Base-by-base conservation (phyloP, 2,329 filamentous ascomycete genomes). In the Aaosphaeria pasadenensis region DNA sequence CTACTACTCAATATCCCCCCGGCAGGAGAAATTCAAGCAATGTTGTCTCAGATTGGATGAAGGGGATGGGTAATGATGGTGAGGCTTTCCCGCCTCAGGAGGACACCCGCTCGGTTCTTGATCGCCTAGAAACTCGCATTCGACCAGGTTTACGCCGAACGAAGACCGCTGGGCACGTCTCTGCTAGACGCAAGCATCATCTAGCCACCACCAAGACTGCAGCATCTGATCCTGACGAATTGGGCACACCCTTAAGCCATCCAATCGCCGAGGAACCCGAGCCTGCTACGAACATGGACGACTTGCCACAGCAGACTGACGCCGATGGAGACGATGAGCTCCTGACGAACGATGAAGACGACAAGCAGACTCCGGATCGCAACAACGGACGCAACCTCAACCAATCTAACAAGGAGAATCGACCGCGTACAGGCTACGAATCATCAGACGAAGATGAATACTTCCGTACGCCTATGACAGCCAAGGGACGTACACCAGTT, bases 31-130 rank as follows among this genome's bases (percentile, higher is more conserved):
- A 91, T 65, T 89, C 87, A 1, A 87, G 87, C 55, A 91, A 86
- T 50, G 88, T 89, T 0, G 91, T 96, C 44, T 85, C 87, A 30
- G 86, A 88, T 57, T 96, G 91, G 91, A 96, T 96, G 88, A 88
- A 91, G 50, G 73, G 71, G 17, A 79, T 84, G 60, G 80, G 78
- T 17, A 67, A 77, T 66, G 78, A 80, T 38, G 78, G 76, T 32
- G 75, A 75, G 43, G 74, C 77, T 28, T 76, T 73, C 49, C 79
- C 82, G 11, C 83, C 83, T 6, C 74, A 80, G 51, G 84, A 86
- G 58, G 78, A 86, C 57, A 78, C 84, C 47, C 76, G 75, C 7
- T 80, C 78, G 3, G 73, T 83, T 7, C 72, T 85, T 2, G 81
- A 84, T 56, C 74, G 75, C 40, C 68, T 86, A 1, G 84, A 86